Evolutionary conservation across 2,329 filamentous ascomycete genomes (phyloP).

Genomic region (Nigrograna mackinnonii): DNA sequence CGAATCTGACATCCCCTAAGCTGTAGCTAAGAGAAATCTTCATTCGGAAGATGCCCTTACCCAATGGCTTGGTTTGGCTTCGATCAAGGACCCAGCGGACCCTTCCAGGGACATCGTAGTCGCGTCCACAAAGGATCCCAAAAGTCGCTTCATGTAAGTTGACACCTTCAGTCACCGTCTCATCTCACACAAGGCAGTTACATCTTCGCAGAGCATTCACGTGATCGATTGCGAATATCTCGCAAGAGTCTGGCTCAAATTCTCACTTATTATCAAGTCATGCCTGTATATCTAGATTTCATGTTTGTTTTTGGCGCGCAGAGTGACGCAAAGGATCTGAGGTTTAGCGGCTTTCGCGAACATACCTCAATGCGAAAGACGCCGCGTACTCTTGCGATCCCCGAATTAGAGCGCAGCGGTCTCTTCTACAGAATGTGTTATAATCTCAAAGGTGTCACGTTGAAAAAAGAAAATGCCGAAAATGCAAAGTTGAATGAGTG

Average conservation of each 20-base stretch:
- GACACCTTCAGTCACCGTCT: not conserved
- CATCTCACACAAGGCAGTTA: constrained; percentile 21
- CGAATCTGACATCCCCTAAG: too few relatives aligned
- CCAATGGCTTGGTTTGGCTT: constrained; percentile 13
- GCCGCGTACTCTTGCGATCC: constrained; percentile 9
- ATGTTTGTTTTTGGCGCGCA: constrained; percentile 42
- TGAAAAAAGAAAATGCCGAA: constrained; percentile 9
- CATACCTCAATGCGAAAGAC: constrained; percentile 27
- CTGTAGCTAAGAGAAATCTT: constrained; percentile 15
- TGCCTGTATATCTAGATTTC: constrained; percentile 46
- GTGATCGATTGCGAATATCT: constrained; percentile 19
- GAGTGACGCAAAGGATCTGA: constrained; percentile 28
- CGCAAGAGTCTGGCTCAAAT: constrained; percentile 16
- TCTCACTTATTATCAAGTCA: constrained; percentile 42
- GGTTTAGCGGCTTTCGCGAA: constrained; percentile 43
- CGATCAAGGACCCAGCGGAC: not conserved
- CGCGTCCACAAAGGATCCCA: constrained; percentile 18
- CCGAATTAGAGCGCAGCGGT: constrained; percentile 36
- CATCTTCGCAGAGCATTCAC: constrained; percentile 16
- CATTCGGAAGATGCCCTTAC: constrained; percentile 12
- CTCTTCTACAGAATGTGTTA: constrained; percentile 42
- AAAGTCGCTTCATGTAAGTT: constrained; percentile 26
- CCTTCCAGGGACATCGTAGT: constrained; percentile 1
- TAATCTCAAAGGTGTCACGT: constrained; percentile 33
- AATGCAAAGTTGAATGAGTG: constrained; percentile 23